These are phyloP conservation scores for Paraphaeosphaeria sporulosa DNA, from an alignment of 2,329 filamentous ascomycete species.

Conservation along the genomic window DNA sequence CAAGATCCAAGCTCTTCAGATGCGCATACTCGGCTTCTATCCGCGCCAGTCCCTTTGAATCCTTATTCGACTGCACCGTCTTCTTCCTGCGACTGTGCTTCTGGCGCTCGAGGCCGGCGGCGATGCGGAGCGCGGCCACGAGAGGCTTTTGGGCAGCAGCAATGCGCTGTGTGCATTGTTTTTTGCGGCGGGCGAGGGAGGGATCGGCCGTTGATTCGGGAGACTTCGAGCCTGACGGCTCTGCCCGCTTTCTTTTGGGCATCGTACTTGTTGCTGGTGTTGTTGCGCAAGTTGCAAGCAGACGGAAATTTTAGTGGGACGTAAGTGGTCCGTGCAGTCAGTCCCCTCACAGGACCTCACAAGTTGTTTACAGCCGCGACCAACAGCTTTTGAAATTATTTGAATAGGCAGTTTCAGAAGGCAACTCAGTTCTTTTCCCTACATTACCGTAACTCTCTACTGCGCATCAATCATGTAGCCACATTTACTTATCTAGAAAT, in stretches of 20 bases:
- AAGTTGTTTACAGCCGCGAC: not conserved
- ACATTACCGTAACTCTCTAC: no score
- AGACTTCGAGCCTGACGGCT: constrained; percentile 11
- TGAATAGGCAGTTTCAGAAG: not conserved
- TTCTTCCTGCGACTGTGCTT: constrained; percentile 72
- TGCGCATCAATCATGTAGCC: no score
- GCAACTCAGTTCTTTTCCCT: no score
- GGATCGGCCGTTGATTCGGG: constrained; percentile 12
- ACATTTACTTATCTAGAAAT: no score
- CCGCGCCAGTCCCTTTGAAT: constrained; percentile 60
- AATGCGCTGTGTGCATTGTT: constrained; percentile 53
- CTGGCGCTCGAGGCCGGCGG: constrained; percentile 80
- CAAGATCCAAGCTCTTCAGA: constrained; percentile 64
- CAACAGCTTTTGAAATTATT: not conserved
- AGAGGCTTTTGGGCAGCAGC: constrained; percentile 66
- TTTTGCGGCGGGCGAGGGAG: constrained; percentile 28
- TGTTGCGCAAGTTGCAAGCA: not conserved
- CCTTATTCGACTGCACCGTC: constrained; percentile 56
- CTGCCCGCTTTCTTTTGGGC: constrained; percentile 46
- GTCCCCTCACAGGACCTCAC: not conserved
- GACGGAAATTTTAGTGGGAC: constrained; percentile 12
- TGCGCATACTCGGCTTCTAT: constrained; percentile 69
- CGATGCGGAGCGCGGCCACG: constrained; percentile 70
- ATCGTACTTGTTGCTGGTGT: constrained; percentile 24
- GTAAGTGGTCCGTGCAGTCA: not conserved